These are phyloP conservation scores for Talaromyces ruber DNA, from an alignment of 495 filamentous ascomycete genomes.

Conservation along the genomic window DNA sequence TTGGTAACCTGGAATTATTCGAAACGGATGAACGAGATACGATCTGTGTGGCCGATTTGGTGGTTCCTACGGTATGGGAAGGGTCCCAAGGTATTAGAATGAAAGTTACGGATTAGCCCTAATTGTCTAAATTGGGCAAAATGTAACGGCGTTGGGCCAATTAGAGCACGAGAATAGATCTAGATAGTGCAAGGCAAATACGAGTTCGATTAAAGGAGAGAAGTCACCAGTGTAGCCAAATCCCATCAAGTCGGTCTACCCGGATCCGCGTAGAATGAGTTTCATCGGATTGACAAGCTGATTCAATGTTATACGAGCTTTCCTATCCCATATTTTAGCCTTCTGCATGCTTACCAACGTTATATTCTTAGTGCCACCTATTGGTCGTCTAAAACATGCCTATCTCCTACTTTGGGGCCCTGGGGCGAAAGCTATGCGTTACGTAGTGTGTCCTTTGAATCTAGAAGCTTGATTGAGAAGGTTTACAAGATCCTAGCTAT, in stretches of 20 bases:
- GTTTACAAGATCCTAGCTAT: background rate
- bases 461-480: background rate
- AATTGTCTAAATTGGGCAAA: background rate
- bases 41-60: background rate
- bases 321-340: background rate
- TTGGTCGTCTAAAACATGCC: background rate
- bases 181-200: background rate
- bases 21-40: conserved; percentile 11
- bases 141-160: background rate
- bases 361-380: background rate
- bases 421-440: background rate
- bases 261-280: background rate
- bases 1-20: conserved; percentile 17
- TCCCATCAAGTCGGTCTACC: background rate
- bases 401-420: background rate
- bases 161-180: background rate
- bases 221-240: background rate
- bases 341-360: background rate
- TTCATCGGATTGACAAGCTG: background rate
- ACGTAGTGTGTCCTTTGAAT: background rate
- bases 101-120: background rate
- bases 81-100: background rate
- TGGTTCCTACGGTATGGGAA: background rate
- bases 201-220: background rate
- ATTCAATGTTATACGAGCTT: background rate